Evolutionary conservation across 495 filamentous ascomycete species (phyloP).

Genomic region (Tuber umbilicatum): DNA sequence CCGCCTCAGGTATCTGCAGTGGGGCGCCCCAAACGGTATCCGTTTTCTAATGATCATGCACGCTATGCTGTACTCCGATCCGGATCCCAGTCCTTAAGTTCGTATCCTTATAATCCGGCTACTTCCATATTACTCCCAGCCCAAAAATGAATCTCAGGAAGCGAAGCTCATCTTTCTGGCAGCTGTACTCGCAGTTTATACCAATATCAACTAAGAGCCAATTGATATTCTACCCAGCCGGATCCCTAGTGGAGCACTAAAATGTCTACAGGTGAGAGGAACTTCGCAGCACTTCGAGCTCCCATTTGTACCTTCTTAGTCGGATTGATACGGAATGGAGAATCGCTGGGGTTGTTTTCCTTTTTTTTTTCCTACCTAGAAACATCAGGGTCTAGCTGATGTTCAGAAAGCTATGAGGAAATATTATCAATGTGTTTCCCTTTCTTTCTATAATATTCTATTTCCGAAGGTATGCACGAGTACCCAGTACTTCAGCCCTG

Average conservation of each 20-base stretch:
- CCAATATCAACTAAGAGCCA: not conserved
- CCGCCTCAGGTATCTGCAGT: not conserved
- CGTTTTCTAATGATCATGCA: not conserved
- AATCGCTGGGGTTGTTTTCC: not conserved
- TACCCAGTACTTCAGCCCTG: not conserved
- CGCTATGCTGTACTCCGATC: not conserved
- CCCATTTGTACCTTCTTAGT: not conserved
- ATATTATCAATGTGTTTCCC: not conserved
- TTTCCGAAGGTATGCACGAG: not conserved
- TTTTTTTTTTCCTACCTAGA: not conserved
- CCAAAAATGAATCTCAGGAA: not conserved
- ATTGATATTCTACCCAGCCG: not conserved
- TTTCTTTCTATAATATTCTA: not conserved
- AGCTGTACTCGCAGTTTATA: not conserved
- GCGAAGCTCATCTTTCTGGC: not conserved
- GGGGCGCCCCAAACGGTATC: not conserved
- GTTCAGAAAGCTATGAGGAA: not conserved
- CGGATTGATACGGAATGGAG: not conserved
- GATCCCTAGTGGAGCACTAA: not conserved
- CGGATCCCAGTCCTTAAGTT: not conserved
- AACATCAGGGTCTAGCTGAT: not conserved
- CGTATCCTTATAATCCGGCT: not conserved
- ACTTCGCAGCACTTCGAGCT: not conserved
- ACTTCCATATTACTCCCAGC: not conserved
- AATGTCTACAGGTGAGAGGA: not conserved